phyloP scores from a whole-genome alignment of 345 rosid genomes.

The Syzygium jambos region DNA sequence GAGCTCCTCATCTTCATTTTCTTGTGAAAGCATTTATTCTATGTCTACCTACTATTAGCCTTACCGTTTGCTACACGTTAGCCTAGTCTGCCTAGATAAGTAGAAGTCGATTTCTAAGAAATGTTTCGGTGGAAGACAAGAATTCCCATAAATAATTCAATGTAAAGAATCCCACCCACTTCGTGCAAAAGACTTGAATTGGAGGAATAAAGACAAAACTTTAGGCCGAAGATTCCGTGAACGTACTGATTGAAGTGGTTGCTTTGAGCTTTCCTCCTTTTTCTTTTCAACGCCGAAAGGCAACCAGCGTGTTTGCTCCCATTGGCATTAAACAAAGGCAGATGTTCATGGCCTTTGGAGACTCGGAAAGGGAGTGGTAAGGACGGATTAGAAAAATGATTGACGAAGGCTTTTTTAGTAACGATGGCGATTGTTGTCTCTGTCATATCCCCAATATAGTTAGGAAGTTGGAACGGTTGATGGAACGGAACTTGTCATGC shows the following conservation, averaged over 20 bases:
- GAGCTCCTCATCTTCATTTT: too few species aligned
- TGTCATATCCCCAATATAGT: neutral
- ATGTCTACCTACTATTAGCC: too few species aligned
- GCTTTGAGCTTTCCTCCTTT: neutral
- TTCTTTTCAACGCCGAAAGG: too few species aligned
- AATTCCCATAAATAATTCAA: neutral
- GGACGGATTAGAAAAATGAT: neutral
- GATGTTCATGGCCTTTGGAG: neutral
- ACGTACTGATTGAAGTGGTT: rapidly evolving
- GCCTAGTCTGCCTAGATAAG: too few species aligned
- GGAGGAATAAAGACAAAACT: neutral
- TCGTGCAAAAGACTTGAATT: neutral
- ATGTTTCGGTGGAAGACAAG: neutral
- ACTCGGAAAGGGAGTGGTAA: neutral
- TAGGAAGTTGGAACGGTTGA: neutral
- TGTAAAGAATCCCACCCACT: neutral
- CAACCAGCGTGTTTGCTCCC: too few species aligned
- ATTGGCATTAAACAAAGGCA: too few species aligned
- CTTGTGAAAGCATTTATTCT: too few species aligned
- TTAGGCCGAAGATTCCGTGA: neutral
- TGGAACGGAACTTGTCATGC: too few species aligned
- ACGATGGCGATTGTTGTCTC: neutral
- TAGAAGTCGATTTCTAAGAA: neutral
- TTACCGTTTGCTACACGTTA: too few species aligned
- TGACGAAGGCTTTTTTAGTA: neutral